These are phyloP conservation scores for Gamarada debralockiae DNA, from an alignment of 495 filamentous ascomycete genomes.

Conservation along the genomic window DNA sequence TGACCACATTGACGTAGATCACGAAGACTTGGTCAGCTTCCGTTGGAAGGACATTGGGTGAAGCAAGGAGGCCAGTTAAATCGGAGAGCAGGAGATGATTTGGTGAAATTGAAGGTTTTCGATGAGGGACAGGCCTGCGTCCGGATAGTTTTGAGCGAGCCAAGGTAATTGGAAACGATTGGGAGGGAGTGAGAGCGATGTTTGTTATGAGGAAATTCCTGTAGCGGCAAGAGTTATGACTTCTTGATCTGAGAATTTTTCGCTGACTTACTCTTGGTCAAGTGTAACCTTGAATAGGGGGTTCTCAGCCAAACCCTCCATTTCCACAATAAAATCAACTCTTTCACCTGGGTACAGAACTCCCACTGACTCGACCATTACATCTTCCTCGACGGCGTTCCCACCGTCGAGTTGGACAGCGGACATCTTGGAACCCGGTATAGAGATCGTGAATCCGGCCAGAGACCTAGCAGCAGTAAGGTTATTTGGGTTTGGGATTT, in stretches of 20 bases:
- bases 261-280: conserved; percentile 16
- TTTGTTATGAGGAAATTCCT: conserved; percentile 46
- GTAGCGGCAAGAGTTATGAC: neutral
- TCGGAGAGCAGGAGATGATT: neutral
- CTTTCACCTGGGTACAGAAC: conserved; percentile 47
- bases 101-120: too few relatives aligned
- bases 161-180: conserved; percentile 28
- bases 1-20: conserved; percentile 44
- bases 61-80: neutral
- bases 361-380: conserved; percentile 31
- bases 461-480: conserved; percentile 7
- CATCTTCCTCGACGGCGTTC: conserved; percentile 24
- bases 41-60: neutral
- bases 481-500: neutral
- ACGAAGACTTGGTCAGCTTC: conserved; percentile 37
- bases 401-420: conserved; percentile 36
- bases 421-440: conserved; percentile 11
- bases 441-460: conserved; percentile 11
- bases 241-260: neutral
- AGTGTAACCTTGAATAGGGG: too few relatives aligned
- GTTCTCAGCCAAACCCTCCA: too few relatives aligned
- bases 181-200: conserved; percentile 36
- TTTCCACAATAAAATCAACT: conserved; percentile 47
- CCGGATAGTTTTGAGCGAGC: neutral
- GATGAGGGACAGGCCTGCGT: neutral